These are phyloP conservation scores for Solanum hybrid DNA, from an alignment of 305 asterid species.

Conservation along the genomic window DNA sequence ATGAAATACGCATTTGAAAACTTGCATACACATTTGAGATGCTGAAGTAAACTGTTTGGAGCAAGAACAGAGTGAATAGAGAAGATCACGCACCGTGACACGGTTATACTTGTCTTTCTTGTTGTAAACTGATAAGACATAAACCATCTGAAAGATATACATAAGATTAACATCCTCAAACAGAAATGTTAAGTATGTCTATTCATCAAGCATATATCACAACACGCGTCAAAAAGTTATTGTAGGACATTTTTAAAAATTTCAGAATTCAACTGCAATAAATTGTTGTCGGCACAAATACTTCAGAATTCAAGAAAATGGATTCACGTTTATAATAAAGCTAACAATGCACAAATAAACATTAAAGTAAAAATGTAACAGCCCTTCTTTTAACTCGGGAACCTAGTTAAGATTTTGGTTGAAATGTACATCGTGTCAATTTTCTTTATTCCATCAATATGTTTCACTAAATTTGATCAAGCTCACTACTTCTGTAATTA, in stretches of 20 bases:
- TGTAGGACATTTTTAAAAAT: background rate
- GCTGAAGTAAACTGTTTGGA: background rate
- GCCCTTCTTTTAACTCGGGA: background rate
- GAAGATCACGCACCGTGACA: conserved; percentile 52
- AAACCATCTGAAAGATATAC: conserved; percentile 69
- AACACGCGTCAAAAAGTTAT: background rate
- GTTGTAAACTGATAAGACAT: conserved; percentile 86
- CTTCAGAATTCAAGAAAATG: background rate
- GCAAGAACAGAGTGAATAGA: background rate
- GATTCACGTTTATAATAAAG: background rate
- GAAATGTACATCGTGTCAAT: background rate
- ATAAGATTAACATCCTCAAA: conserved; percentile 4
- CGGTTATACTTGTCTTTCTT: conserved; percentile 75
- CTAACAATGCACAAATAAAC: background rate
- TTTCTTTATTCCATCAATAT: background rate
- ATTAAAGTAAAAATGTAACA: background rate
- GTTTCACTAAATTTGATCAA: background rate
- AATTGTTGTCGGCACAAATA: background rate
- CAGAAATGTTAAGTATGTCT: background rate
- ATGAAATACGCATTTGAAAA: background rate
- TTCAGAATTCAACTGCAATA: background rate
- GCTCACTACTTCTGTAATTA: background rate
- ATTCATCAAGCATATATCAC: background rate
- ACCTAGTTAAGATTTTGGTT: background rate
- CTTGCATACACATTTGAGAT: background rate